Base-by-base conservation (phyloP, 2,329 filamentous ascomycete species). In the Neonectria faginata region DNA sequence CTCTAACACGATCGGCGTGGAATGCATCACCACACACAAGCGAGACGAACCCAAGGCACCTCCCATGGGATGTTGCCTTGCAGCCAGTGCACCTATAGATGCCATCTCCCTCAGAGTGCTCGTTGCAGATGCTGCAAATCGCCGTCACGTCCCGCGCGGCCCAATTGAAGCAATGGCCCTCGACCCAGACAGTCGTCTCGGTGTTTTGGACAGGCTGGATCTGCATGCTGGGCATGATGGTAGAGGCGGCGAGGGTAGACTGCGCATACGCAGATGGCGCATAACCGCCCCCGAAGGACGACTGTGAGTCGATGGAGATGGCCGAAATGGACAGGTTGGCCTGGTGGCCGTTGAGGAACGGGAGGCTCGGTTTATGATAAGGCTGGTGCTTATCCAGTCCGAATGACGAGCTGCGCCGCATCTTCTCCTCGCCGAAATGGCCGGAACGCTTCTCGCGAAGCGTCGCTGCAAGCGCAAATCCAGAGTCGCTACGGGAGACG, bases 321-420 rank as follows among this genome's bases (percentile, higher is more conserved):
- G 85, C 84, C 11, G 87, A 89, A 42, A 89, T 84, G 16, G 87
- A 89, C 61, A 87, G 74, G 65, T 87, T 88, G 12, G 86, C 79
- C 57, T 85, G 84, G 69, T 91, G 88, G 5, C 88, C 87, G 69
- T 87, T 88, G 14, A 93, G 83, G 80, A 95, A 94, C 5, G 94
- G 92, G 33, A 90, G 81, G 76, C 88, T 92, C 5, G 92, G 91
- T 45, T 91, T 85, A 70, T 92, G 87, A 20, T 91, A 79, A 1
- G 89, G 88, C 41, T 85, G 85, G 70, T 89, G 86, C 76, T 89
- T 90, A 70, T 93, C 92, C 75, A 94, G 84, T 31, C 91, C 92
- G 79, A 97, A 97, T 1, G 94, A 97, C n/a, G 94, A 97, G 81
- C 94, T 97, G 69, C 95, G 89, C 64, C 94, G 88, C n/a, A 91